phyloP scores from a whole-genome alignment of 345 rosid genomes.

The Eucalyptus albens region DNA sequence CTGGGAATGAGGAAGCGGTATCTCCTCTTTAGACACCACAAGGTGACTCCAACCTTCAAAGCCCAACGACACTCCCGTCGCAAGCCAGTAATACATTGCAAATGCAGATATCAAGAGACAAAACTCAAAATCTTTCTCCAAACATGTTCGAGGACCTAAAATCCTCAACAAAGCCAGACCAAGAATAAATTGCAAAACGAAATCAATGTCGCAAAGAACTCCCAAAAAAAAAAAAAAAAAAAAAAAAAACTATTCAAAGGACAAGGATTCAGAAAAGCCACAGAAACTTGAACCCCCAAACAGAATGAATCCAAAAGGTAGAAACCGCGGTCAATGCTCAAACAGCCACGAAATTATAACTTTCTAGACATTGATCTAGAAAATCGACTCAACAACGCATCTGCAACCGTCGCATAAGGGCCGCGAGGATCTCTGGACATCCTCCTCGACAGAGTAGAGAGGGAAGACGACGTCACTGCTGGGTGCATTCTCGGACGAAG shows the following conservation, averaged over 20 bases:
- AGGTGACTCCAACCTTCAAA: no score
- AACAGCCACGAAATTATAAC: not conserved
- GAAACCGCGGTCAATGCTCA: not conserved
- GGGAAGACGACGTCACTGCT: not conserved
- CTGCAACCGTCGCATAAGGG: not conserved
- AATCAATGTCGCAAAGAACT: not conserved
- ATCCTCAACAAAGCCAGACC: not conserved
- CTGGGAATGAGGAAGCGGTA: no score
- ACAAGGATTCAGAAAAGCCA: not conserved
- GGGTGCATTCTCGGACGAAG: not conserved
- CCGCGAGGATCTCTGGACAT: not conserved
- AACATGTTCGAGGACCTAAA: not conserved
- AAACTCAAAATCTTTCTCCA: not conserved
- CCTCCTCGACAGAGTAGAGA: not conserved
- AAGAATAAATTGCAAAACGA: not conserved
- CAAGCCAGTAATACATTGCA: not conserved
- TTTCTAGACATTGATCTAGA: not conserved
- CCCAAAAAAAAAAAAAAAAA: no score
- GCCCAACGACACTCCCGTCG: no score
- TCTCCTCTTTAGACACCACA: no score
- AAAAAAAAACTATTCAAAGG: not conserved
- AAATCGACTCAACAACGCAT: not conserved
- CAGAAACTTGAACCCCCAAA: not conserved
- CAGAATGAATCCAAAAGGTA: not conserved
- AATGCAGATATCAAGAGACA: not conserved